These are phyloP conservation scores for Pythium brassicae DNA, from an alignment of 352 stramenopile genomes.

Conservation along the genomic window DNA sequence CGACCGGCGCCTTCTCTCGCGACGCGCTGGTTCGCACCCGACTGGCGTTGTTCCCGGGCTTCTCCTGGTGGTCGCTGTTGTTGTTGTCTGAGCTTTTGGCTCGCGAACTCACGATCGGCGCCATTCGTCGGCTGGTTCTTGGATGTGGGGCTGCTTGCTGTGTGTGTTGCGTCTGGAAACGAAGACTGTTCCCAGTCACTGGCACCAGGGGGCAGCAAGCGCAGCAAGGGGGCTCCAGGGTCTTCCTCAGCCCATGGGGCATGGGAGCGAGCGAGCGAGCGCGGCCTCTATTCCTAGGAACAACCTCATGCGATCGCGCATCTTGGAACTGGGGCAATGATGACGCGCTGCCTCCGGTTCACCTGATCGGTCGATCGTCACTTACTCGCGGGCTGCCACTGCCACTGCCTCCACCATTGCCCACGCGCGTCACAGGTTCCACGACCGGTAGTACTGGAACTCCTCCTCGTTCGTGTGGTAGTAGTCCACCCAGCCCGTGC, in stretches of 20 bases:
- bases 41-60: constrained; percentile 5
- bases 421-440: constrained; percentile 58
- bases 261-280: not conserved
- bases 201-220: too few relatives aligned
- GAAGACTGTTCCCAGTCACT: too few relatives aligned
- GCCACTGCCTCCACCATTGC: too few relatives aligned
- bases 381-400: too few relatives aligned
- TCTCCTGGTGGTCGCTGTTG: constrained; percentile 5
- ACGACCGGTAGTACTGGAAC: constrained; percentile 73
- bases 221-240: too few relatives aligned
- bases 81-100: constrained; percentile 14
- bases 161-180: too few relatives aligned
- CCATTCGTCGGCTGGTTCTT: constrained; percentile 3
- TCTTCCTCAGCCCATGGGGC: not conserved
- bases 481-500: constrained; percentile 57
- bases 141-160: too few relatives aligned
- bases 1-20: constrained; percentile 9
- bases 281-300: not conserved
- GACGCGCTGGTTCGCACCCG: constrained; percentile 10
- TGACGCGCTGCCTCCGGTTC: too few relatives aligned
- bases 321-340: too few relatives aligned
- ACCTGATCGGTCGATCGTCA: too few relatives aligned
- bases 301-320: not conserved
- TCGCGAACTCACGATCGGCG: constrained; percentile 11
- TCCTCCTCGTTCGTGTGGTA: constrained; percentile 72